phyloP scores from a whole-genome alignment of 2,329 filamentous ascomycete genomes.

The Cylindrodendrum hubeiense region DNA sequence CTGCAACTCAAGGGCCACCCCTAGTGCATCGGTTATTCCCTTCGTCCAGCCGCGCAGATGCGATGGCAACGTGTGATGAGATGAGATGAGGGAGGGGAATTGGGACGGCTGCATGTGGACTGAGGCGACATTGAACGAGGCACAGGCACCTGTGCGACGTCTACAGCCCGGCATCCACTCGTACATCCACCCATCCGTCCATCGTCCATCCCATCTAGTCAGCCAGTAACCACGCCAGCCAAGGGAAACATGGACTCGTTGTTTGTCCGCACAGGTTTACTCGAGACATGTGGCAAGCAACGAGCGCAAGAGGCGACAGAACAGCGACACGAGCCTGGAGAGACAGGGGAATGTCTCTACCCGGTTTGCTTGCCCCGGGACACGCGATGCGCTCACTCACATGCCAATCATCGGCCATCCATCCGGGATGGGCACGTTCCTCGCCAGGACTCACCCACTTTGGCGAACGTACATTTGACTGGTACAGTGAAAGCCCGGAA shows the following conservation, averaged over 20 bases:
- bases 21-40: slow-evolving; percentile 28
- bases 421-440: slow-evolving; percentile 39
- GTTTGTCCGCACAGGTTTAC: slow-evolving; percentile 20
- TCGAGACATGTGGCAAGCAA: slow-evolving; percentile 27
- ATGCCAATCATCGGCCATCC: slow-evolving; percentile 40
- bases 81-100: slow-evolving; percentile 26
- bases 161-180: slow-evolving; percentile 19
- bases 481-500: background rate
- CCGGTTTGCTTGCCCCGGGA: slow-evolving; percentile 21
- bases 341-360: slow-evolving; percentile 17
- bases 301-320: background rate
- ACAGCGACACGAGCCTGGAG: slow-evolving; percentile 10
- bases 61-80: slow-evolving; percentile 20
- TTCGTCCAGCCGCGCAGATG: slow-evolving; percentile 29
- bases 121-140: slow-evolving; percentile 15
- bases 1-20: slow-evolving; percentile 13
- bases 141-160: slow-evolving; percentile 27
- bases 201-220: background rate
- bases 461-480: background rate
- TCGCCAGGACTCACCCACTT: slow-evolving; percentile 22
- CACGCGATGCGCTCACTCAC: slow-evolving; percentile 36
- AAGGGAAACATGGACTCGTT: slow-evolving; percentile 11
- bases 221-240: slow-evolving; percentile 4
- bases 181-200: slow-evolving; percentile 13
- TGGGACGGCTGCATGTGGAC: slow-evolving; percentile 17